Evolutionary conservation across 257 asterid genomes (phyloP), one percentile per base, ranked within the genome.

Genomic region (Solanum sejunctum): DNA sequence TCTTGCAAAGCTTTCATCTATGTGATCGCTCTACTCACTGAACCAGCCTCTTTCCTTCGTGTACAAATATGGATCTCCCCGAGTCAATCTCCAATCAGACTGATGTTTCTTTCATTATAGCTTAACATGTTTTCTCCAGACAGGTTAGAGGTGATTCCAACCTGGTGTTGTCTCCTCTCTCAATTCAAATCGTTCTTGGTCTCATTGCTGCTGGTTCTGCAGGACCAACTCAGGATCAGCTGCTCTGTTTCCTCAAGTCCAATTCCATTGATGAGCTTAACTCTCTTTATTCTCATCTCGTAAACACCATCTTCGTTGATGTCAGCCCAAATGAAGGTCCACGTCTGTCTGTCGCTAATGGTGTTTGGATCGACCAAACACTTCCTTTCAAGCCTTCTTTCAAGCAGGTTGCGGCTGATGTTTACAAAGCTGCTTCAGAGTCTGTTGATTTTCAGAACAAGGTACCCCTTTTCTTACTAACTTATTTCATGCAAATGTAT

Each of bases 311-410:
- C 61, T 87, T 93, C 56, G 90, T 89, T 45, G 93, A 93, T 82
- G 92, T 91, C 8, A 86, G 88, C 39, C 88, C 88, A 2, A 78
- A 56, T 4, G 90, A 91, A 16, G 92, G 93, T 61, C 93, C 92
- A 0, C 57, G 63, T 2, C 82, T 91, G 89, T 87, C 94, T 16
- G 86, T 91, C 70, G 94, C 94, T 16, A 92, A 92, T 77, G 92
- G 92, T 43, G 90, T 89, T 45, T 93, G 92, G 93, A 79, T 91
- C n/a, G 93, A 90, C 61, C 92, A 52, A 84, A 89, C 90, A 57
- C 57, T 75, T 11, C 80, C 60, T 41, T 80, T 92, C 58, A 92
- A 91, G 82, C 87, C 91, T 75, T 70, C 79, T 71, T 93, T 4
- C 12, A 15, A 73, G 43, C 21, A 47, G n/a, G 43, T 73, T 4